Percentiles rank a stretch among this genome's conserved stretches.
These are phyloP conservation scores for Solanum medicagineum DNA, from an alignment of 257 asterid genomes.

Conservation along the genomic window DNA sequence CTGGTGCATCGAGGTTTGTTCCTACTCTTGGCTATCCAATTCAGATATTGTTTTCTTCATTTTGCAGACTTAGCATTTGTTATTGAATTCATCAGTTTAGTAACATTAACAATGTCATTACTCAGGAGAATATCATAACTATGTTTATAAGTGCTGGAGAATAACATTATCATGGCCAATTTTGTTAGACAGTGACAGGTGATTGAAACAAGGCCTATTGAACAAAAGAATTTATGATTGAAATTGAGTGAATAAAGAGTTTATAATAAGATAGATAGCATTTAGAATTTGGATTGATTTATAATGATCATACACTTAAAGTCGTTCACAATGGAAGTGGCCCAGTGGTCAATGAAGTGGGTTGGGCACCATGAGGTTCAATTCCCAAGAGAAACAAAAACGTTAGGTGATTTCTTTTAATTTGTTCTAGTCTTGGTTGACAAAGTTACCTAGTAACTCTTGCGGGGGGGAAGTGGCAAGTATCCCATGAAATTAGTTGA, in stretches of 20 bases:
- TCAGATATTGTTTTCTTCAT: neutral
- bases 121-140: neutral
- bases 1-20: neutral
- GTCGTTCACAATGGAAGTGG: neutral
- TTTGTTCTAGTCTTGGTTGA: neutral
- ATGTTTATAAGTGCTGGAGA: neutral
- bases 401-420: neutral
- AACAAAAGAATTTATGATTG: neutral
- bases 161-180: neutral
- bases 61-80: neutral
- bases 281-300: neutral
- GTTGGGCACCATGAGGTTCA: neutral
- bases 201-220: neutral
- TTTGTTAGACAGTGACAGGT: neutral
- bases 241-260: neutral
- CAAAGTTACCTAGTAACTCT: neutral
- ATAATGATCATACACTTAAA: neutral
- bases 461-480: neutral
- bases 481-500: neutral
- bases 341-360: neutral
- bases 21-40: neutral
- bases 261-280: neutral
- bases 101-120: neutral
- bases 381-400: too few species aligned
- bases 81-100: neutral